phyloP scores from a whole-genome alignment of 208 protist genomes.

The Wallacemonas collosoma region DNA sequence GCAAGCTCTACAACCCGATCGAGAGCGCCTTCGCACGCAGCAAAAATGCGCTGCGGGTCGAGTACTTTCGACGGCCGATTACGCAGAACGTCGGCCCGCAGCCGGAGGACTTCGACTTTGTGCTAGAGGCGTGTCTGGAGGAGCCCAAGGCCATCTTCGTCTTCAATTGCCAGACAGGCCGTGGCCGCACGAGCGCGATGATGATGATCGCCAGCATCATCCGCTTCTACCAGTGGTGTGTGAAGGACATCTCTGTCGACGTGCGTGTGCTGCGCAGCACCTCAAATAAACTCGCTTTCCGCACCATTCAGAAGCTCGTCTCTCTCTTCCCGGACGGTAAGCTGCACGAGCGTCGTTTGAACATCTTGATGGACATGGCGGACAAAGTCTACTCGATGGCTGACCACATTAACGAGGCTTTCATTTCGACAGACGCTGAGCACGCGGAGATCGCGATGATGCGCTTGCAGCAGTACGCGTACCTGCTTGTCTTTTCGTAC shows the following conservation, averaged over 20 bases:
- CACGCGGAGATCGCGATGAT: constrained; percentile 74
- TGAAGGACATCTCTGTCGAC: constrained; percentile 72
- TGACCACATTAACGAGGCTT: constrained; percentile 84
- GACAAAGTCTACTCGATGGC: constrained; percentile 89
- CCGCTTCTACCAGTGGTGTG: constrained; percentile 86
- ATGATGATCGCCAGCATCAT: constrained; percentile 89
- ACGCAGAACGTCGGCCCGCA: constrained; percentile 80
- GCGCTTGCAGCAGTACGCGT: constrained; percentile 83
- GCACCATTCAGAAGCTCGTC: constrained; percentile 87
- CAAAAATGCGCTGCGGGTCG: constrained; percentile 41
- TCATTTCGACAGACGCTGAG: constrained; percentile 26
- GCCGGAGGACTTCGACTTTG: constrained; percentile 87
- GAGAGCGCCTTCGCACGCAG: constrained; percentile 9
- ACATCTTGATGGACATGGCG: constrained; percentile 76
- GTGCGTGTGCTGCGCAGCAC: constrained; percentile 63
- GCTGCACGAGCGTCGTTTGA: constrained; percentile 82
- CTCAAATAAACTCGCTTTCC: constrained; percentile 51
- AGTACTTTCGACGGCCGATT: constrained; percentile 81
- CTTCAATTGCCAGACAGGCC: constrained; percentile 88
- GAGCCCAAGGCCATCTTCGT: constrained; percentile 77
- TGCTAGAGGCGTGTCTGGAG: constrained; percentile 74
- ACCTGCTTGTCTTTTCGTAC: constrained; percentile 87
- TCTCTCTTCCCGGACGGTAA: constrained; percentile 88
- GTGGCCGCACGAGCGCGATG: constrained; percentile 81
- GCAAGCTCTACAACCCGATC: constrained; percentile 23